Conservation (phyloP, 2,329 filamentous ascomycete species). For the Fusarium coicis region DNA sequence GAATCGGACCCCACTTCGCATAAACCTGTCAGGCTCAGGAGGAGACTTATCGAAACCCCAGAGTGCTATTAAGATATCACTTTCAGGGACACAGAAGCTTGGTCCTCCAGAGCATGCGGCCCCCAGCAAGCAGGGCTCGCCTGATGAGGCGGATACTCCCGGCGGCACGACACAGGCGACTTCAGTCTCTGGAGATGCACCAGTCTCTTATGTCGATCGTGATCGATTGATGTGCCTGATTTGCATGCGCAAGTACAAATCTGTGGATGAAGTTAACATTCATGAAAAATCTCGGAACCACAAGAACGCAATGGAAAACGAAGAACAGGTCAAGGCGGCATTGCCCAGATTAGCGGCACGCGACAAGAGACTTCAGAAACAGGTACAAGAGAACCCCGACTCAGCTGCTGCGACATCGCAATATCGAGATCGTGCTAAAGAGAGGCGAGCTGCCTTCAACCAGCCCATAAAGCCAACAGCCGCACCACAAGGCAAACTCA, state of each 20-base stretch:
- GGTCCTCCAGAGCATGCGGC: constrained; percentile 16
- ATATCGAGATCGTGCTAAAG: constrained; percentile 75
- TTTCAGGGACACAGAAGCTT: constrained; percentile 42
- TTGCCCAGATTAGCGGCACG: constrained; percentile 52
- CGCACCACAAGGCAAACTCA: constrained; percentile 51
- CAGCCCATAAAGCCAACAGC: constrained; percentile 65
- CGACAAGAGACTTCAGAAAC: constrained; percentile 52
- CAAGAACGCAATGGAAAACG: constrained; percentile 53
- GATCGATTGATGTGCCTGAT: constrained; percentile 59
- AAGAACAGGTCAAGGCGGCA: constrained; percentile 61
- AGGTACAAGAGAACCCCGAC: constrained; percentile 40
- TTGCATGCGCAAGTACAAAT: constrained; percentile 60
- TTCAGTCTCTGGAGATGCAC: constrained; percentile 1
- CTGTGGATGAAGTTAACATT: constrained; percentile 54
- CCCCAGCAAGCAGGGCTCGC: constrained; percentile 15
- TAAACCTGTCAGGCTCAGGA: constrained; percentile 30
- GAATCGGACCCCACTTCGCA: constrained; percentile 38
- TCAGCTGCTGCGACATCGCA: constrained; percentile 46
- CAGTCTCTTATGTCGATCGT: constrained; percentile 67
- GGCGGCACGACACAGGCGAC: neutral
- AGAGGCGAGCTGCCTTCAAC: constrained; percentile 70
- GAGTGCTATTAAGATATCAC: constrained; percentile 48
- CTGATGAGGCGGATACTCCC: constrained; percentile 10
- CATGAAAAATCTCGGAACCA: constrained; percentile 58
- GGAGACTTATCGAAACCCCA: constrained; percentile 33